Evolutionary conservation across 495 filamentous ascomycete genomes (phyloP).

Genomic region (Aspergillus saccharolyticus): DNA sequence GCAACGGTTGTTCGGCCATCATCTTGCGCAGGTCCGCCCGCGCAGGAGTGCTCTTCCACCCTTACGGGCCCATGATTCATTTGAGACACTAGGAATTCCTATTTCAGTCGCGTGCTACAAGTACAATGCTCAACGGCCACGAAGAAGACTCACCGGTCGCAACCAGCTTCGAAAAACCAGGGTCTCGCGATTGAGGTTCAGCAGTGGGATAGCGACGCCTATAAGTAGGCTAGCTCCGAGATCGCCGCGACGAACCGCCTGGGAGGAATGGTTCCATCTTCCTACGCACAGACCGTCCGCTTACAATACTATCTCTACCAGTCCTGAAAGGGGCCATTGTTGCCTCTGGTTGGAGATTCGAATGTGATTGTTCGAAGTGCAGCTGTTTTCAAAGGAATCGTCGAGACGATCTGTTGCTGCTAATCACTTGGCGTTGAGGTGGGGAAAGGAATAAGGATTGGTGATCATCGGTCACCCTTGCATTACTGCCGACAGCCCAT

Average conservation of each 20-base stretch:
- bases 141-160: neutral
- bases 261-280: neutral
- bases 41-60: slow-evolving; percentile 12
- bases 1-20: slow-evolving; percentile 20
- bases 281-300: neutral
- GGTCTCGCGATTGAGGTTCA: neutral
- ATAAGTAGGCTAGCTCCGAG: neutral
- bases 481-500: neutral
- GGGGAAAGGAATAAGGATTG: neutral
- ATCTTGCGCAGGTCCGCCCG: slow-evolving; percentile 18
- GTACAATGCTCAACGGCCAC: neutral
- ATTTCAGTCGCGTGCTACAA: neutral
- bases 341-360: neutral
- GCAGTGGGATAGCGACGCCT: neutral
- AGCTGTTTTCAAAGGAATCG: neutral
- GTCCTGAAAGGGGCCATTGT: neutral
- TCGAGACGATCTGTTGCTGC: neutral
- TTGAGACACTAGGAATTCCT: neutral
- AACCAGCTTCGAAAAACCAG: neutral
- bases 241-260: neutral
- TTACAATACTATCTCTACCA: neutral
- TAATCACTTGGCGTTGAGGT: neutral
- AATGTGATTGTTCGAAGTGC: neutral
- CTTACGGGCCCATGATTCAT: neutral
- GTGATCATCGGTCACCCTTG: neutral